A percentile compares a stretch with the other conserved stretches of the same genome.
These are phyloP conservation scores for Pseudogymnoascus sp. DNA, from an alignment of 2,329 filamentous ascomycete species.

Conservation along the genomic window DNA sequence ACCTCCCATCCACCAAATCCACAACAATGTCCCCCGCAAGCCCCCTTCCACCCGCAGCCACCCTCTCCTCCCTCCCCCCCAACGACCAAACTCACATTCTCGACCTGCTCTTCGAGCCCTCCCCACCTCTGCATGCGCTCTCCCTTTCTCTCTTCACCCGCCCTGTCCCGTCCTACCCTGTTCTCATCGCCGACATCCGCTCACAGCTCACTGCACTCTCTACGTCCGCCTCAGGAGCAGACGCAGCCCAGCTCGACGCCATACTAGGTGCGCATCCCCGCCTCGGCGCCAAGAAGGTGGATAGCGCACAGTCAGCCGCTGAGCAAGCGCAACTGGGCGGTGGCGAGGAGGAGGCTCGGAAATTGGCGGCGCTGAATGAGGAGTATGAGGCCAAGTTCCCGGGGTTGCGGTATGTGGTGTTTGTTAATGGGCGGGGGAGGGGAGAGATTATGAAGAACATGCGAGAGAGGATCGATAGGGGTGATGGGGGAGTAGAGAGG, in stretches of 20 bases:
- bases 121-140: conserved; percentile 62
- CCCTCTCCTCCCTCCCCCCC: neutral
- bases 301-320: conserved; percentile 69
- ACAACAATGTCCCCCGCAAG: neutral
- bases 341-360: conserved; percentile 46
- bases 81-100: conserved; percentile 32
- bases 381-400: conserved; percentile 78
- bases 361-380: conserved; percentile 56
- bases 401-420: conserved; percentile 80
- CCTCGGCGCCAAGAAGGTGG: conserved; percentile 70
- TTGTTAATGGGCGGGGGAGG: conserved; percentile 74
- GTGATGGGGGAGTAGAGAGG: conserved; percentile 59
- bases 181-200: conserved; percentile 60
- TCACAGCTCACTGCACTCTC: conserved; percentile 53
- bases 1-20: neutral
- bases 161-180: conserved; percentile 57
- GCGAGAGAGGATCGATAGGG: conserved; percentile 60
- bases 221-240: conserved; percentile 39
- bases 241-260: conserved; percentile 51
- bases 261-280: conserved; percentile 79
- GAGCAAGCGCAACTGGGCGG: conserved; percentile 73
- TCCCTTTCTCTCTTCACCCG: conserved; percentile 54
- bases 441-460: conserved; percentile 75
- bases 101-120: conserved; percentile 80
- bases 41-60: neutral